Evolutionary conservation across 371 early-diverging fungal genomes (phyloP), one percentile per base, ranked within the genome.

Genomic region (Chytridium lagenaria): DNA sequence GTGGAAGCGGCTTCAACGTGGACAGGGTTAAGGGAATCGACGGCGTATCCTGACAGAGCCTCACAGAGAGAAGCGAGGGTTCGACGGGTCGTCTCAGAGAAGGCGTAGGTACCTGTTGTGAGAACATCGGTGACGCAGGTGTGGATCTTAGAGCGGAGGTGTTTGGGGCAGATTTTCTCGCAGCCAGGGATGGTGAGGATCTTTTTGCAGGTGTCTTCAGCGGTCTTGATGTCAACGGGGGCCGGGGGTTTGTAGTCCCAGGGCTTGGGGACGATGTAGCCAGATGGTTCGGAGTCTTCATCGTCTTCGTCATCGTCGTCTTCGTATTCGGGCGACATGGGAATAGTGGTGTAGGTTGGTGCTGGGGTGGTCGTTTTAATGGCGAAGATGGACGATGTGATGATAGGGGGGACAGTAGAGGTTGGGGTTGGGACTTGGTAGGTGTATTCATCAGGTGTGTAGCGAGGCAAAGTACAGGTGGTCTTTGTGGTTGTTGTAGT

Each of bases 71-170:
- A 15, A 68, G 57, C 38, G 34, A 26, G 31, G 37, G 73, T 55
- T 2, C 30, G 55, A 22, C 52, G 39, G 38, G 55, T 23, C 50
- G 12, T n/a, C 38, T 73, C 73, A 44, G 44, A 22, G 63, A 73
- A 68, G 39, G 36, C 61, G 57, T 68, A 67, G 61, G 59, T 36
- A 22, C 68, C 59, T 1, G 68, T 61, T 7, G 69, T n/a, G 44
- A 73, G 33, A 31, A 68, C 30, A 61, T 73, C 73, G 33, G 26
- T 31, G 23, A 55, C 69, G 51, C 73, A 73, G 50, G 68, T 36
- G 10, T 15, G n/a, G 59, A 67, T 7, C 49, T 10, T 19, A 37
- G 2, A 19, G 23, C 15, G n/a, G 59, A 23, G 33, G 30, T 67
- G 34, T 26, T 26, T 44, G 49, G 71, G 61, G 36, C 36, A 38